A percentile compares a stretch with the other conserved stretches of the same genome.
Evolutionary conservation across 768 basidiomycete genomes (phyloP).

Genomic region (Pisolithus orientalis): DNA sequence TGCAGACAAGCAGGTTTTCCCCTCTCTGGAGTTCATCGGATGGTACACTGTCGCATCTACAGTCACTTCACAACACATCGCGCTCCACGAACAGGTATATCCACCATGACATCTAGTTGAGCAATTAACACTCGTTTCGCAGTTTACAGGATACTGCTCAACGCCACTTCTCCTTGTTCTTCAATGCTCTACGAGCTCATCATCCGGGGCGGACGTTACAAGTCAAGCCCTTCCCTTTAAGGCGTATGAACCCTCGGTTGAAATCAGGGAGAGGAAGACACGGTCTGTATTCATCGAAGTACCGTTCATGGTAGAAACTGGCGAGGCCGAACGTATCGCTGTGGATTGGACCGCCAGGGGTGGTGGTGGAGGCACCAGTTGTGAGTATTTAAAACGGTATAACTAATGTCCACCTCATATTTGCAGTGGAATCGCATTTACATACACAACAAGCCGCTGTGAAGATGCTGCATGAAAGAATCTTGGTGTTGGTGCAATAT

Average conservation of each 20-base stretch:
- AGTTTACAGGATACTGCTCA: slow-evolving; percentile 85
- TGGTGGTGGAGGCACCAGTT: slow-evolving; percentile 72
- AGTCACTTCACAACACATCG: slow-evolving; percentile 70
- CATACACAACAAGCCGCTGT: slow-evolving; percentile 92
- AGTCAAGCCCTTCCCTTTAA: slow-evolving; percentile 81
- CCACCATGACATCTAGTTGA: background rate
- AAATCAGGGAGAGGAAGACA: slow-evolving; percentile 72
- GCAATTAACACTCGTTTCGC: slow-evolving; percentile 3
- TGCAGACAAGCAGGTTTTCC: slow-evolving; percentile 96
- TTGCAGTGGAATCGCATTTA: slow-evolving; percentile 80
- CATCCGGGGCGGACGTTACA: slow-evolving; percentile 47
- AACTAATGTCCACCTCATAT: background rate
- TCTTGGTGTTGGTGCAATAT: slow-evolving; percentile 82
- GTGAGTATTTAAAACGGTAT: slow-evolving; percentile 39
- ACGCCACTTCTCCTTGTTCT: slow-evolving; percentile 83
- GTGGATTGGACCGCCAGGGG: slow-evolving; percentile 93
- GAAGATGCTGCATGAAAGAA: slow-evolving; percentile 93
- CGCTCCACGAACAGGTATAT: slow-evolving; percentile 77
- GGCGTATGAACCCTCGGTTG: slow-evolving; percentile 89
- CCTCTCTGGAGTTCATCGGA: slow-evolving; percentile 93
- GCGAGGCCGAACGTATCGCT: slow-evolving; percentile 97
- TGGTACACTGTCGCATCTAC: slow-evolving; percentile 90
- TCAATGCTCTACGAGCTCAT: slow-evolving; percentile 46
- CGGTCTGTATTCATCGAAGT: slow-evolving; percentile 81
- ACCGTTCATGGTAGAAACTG: slow-evolving; percentile 87